phyloP scores from a whole-genome alignment of 108 stramenopile genomes.

The Discostella pseudostelligera region DNA sequence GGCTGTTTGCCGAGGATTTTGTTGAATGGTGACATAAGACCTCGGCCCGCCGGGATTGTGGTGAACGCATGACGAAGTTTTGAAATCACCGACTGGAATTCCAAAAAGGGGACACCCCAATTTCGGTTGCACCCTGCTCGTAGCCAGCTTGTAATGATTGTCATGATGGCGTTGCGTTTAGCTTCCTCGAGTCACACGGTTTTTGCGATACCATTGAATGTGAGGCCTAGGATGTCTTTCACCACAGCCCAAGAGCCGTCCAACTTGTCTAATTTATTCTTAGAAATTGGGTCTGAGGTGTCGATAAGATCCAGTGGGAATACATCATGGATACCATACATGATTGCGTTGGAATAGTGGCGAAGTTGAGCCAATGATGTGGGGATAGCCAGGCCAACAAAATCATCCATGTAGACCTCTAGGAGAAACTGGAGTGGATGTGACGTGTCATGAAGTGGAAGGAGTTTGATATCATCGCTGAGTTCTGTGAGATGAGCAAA shows the following conservation, averaged over 20 bases:
- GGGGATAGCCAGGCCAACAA: conserved; percentile 19
- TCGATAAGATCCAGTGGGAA: conserved; percentile 10
- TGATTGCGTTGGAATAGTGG: conserved; percentile 4
- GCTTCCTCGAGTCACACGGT: conserved; percentile 14
- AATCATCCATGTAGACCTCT: conserved; percentile 44
- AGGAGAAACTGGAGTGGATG: background rate
- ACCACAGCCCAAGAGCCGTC: conserved; percentile 6
- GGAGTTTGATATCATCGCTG: background rate
- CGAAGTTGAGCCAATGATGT: conserved; percentile 3
- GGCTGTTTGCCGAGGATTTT: background rate
- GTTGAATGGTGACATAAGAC: conserved; percentile 3
- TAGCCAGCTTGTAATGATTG: background rate
- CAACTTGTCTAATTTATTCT: conserved; percentile 44
- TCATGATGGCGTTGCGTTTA: background rate
- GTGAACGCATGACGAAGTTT: conserved; percentile 20
- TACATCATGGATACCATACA: conserved; percentile 30
- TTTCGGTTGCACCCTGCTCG: background rate
- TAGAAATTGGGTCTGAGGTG: conserved; percentile 37
- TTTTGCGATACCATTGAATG: conserved; percentile 18
- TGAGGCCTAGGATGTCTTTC: conserved; percentile 30
- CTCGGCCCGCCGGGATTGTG: conserved; percentile 3
- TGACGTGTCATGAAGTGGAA: background rate
- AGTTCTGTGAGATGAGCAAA: background rate
- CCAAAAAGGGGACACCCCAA: conserved; percentile 1
- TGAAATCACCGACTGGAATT: conserved; percentile 1